A percentile compares a stretch with the other conserved stretches of the same genome.
phyloP scores from a whole-genome alignment of 495 filamentous ascomycete genomes.

The Hypoxylon intermedium region DNA sequence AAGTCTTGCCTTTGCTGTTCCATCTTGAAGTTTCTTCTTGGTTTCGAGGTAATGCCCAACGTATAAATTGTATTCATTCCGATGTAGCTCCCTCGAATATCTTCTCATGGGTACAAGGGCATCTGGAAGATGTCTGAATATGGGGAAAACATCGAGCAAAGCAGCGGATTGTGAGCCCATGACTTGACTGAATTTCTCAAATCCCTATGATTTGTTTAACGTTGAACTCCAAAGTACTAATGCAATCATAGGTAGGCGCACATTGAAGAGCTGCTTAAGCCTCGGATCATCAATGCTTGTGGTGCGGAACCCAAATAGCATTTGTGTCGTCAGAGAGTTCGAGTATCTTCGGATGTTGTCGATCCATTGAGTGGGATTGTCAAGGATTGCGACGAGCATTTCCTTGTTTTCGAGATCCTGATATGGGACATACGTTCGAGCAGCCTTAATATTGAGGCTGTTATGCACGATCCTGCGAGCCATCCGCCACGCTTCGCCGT shows the following conservation, averaged over 20 bases:
- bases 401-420: constrained; percentile 40
- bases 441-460: constrained; percentile 28
- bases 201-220: constrained; percentile 40
- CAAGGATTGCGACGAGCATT: constrained; percentile 40
- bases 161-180: constrained; percentile 50
- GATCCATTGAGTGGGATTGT: constrained; percentile 24
- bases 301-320: constrained; percentile 63
- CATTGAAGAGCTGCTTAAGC: constrained; percentile 60
- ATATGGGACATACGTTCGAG: constrained; percentile 45
- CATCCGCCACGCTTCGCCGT: constrained; percentile 50
- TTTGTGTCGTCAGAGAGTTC: constrained; percentile 61
- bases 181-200: constrained; percentile 56
- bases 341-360: constrained; percentile 55
- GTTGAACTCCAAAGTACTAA: neutral
- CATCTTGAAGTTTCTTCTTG: constrained; percentile 43
- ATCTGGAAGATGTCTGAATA: constrained; percentile 51
- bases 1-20: constrained; percentile 39
- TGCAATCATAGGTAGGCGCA: constrained; percentile 1
- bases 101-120: constrained; percentile 44
- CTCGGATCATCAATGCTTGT: constrained; percentile 57
- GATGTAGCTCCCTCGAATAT: constrained; percentile 38
- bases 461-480: constrained; percentile 49
- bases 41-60: constrained; percentile 48
- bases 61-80: constrained; percentile 46
- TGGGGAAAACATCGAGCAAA: constrained; percentile 54